Conservation (phyloP, 1,139 yeast genomes). For the Citeromyces hawaiiensis region DNA sequence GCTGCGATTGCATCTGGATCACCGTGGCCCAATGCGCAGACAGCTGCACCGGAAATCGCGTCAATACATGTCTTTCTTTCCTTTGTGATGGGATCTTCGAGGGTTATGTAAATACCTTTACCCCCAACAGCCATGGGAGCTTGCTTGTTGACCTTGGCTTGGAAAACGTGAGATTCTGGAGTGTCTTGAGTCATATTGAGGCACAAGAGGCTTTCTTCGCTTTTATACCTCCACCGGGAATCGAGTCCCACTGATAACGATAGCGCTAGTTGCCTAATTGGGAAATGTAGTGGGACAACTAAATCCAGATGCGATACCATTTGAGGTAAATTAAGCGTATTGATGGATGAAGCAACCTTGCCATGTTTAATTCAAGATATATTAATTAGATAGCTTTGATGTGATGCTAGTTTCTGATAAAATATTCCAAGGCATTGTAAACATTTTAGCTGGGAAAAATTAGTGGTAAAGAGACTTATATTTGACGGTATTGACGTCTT, state of each 20-base stretch:
- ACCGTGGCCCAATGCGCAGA: slow-evolving; percentile 46
- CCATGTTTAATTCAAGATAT: too few relatives aligned
- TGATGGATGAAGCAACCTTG: too few relatives aligned
- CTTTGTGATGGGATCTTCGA: slow-evolving; percentile 33
- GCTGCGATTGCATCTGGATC: slow-evolving; percentile 36
- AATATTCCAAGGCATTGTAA: too few relatives aligned
- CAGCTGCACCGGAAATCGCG: slow-evolving; percentile 56
- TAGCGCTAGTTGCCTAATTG: background rate
- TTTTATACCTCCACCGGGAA: background rate
- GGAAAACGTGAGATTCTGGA: slow-evolving; percentile 23
- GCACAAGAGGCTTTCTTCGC: background rate
- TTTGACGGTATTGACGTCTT: too few relatives aligned
- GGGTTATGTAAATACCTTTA: slow-evolving; percentile 32
- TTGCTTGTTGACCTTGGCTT: slow-evolving; percentile 24
- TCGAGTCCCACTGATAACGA: slow-evolving; percentile 1
- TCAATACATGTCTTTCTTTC: slow-evolving; percentile 28
- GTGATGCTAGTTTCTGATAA: too few relatives aligned
- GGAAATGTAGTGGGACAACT: too few relatives aligned
- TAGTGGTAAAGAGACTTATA: too few relatives aligned
- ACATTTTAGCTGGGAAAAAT: too few relatives aligned
- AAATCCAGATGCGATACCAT: too few relatives aligned
- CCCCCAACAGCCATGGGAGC: slow-evolving; percentile 32
- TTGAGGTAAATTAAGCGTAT: too few relatives aligned
- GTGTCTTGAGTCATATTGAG: slow-evolving; percentile 9
- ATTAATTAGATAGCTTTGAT: too few relatives aligned